Evolutionary conservation across 139 green algal species (phyloP), one percentile per base, ranked within the genome.

Genomic region (Edaphochlamys debaryana): DNA sequence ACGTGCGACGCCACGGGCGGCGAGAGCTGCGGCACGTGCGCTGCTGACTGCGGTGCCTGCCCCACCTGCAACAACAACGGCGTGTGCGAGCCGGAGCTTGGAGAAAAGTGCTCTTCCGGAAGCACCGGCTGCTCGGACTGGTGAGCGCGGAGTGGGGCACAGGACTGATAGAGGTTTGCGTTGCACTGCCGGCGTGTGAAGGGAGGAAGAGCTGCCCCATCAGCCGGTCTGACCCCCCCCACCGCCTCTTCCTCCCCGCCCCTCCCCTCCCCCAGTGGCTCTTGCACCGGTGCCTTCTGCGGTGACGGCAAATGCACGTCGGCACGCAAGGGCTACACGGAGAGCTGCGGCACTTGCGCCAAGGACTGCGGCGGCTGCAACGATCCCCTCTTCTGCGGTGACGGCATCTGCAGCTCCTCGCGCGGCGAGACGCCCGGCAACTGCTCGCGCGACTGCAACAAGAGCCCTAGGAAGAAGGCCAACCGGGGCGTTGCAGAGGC

Each of bases 401-500:
- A 79, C 72, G 72, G 72, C 34, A 27, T 36, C 25, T 79, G 72
- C 72, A 79, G 52, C 36, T 3, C 32, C n/a, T n/a, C n/a, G 11
- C 70, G n/a, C n/a, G n/a, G 30, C 36, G 71, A 79, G 52, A 79
- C 34, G 25, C 36, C 52, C 34, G 37, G 4, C 71, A 79, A 11
- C 20, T 79, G 71, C 52, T 79, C 71, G 30, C 50, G 71, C 22
- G 71, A 79, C 71, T 79, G 71, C 71, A 67, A n/a, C n/a, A n/a
- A n/a, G n/a, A n/a, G n/a, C n/a, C n/a, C n/a, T n/a, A n/a, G n/a
- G n/a, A n/a, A n/a, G n/a, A n/a, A n/a, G n/a, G n/a, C n/a, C n/a
- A n/a, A n/a, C n/a, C n/a, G n/a, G n/a, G n/a, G n/a, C n/a, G n/a
- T n/a, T n/a, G n/a, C 67, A 4, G 67, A 23, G 27, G 37, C 8